These are phyloP conservation scores for Lodderomyces theae DNA, from an alignment of 1,139 yeast species.

Conservation along the genomic window DNA sequence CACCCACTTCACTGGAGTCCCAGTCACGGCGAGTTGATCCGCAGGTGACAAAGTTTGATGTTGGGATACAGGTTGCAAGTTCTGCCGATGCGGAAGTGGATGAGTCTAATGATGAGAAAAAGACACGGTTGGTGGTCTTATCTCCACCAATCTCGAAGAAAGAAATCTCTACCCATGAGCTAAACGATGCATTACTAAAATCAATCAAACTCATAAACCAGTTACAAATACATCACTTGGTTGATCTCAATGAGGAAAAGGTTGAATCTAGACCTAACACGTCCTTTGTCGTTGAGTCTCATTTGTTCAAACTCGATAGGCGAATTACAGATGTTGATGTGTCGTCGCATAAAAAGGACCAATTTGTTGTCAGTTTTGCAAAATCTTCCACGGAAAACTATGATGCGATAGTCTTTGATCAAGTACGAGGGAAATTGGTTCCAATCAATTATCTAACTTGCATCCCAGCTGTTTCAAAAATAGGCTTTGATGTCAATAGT, in stretches of 20 bases:
- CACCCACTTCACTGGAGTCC: not conserved
- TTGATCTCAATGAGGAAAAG: slow-evolving; percentile 6
- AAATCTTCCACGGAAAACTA: not conserved
- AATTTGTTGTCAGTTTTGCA: slow-evolving; percentile 2
- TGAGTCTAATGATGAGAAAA: slow-evolving; percentile 1
- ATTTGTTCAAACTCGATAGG: slow-evolving; percentile 11
- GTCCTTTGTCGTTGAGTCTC: not conserved
- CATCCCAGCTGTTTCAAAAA: slow-evolving; percentile 41
- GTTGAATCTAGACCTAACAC: slow-evolving; percentile 4
- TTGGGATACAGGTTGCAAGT: slow-evolving; percentile 25
- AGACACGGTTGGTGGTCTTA: not conserved
- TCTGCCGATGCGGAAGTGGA: slow-evolving; percentile 8
- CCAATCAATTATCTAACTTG: slow-evolving; percentile 52
- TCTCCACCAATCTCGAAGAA: slow-evolving; percentile 1
- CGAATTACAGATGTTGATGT: slow-evolving; percentile 36
- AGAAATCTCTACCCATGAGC: slow-evolving; percentile 7
- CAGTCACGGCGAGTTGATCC: slow-evolving; percentile 7
- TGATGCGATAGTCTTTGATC: slow-evolving; percentile 37
- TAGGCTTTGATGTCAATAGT: slow-evolving; percentile 36
- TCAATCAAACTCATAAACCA: slow-evolving; percentile 14
- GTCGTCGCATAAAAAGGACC: slow-evolving; percentile 32
- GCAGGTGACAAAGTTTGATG: slow-evolving; percentile 27
- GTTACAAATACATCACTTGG: slow-evolving; percentile 10
- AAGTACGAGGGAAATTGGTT: slow-evolving; percentile 6
- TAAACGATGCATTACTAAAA: slow-evolving; percentile 11